These are phyloP conservation scores for Astraeus odoratus DNA, from an alignment of 768 basidiomycete genomes.

Conservation along the genomic window DNA sequence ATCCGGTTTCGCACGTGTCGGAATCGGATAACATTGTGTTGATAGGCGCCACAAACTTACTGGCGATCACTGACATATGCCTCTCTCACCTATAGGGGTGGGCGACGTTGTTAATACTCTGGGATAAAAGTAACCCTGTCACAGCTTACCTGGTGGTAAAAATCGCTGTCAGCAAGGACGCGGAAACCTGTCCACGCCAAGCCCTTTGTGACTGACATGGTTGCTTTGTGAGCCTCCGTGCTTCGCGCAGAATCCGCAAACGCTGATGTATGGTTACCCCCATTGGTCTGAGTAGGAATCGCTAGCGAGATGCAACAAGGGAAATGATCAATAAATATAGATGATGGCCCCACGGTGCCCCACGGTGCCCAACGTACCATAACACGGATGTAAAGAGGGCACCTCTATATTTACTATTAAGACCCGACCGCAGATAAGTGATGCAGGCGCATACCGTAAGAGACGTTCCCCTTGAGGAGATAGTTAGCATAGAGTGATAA, in stretches of 20 bases:
- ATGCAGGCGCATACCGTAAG: slow-evolving; percentile 44
- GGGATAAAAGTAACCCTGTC: not conserved
- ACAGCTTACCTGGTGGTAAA: slow-evolving; percentile 45
- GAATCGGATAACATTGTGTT: not conserved
- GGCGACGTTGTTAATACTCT: not conserved
- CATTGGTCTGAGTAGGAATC: slow-evolving; percentile 63
- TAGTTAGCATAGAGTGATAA: slow-evolving; percentile 5
- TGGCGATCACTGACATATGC: slow-evolving; percentile 11
- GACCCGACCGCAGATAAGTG: slow-evolving; percentile 2
- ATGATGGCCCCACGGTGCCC: slow-evolving; percentile 1
- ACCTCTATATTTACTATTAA: slow-evolving; percentile 35
- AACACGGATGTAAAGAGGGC: slow-evolving; percentile 60
- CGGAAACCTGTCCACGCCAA: slow-evolving; percentile 58
- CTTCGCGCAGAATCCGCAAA: slow-evolving; percentile 58
- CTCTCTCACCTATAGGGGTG: slow-evolving; percentile 16
- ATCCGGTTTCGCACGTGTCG: not conserved
- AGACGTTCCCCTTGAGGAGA: slow-evolving; percentile 61
- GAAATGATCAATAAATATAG: slow-evolving; percentile 13
- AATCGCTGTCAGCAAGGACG: slow-evolving; percentile 49
- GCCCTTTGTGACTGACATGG: slow-evolving; percentile 51
- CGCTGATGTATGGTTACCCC: slow-evolving; percentile 70
- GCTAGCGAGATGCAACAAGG: slow-evolving; percentile 31
- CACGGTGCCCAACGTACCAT: slow-evolving; percentile 32
- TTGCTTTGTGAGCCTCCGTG: slow-evolving; percentile 53
- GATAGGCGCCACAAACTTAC: not conserved